Base-by-base conservation (phyloP, 495 filamentous ascomycete genomes). In the Bombardia bombarda region DNA sequence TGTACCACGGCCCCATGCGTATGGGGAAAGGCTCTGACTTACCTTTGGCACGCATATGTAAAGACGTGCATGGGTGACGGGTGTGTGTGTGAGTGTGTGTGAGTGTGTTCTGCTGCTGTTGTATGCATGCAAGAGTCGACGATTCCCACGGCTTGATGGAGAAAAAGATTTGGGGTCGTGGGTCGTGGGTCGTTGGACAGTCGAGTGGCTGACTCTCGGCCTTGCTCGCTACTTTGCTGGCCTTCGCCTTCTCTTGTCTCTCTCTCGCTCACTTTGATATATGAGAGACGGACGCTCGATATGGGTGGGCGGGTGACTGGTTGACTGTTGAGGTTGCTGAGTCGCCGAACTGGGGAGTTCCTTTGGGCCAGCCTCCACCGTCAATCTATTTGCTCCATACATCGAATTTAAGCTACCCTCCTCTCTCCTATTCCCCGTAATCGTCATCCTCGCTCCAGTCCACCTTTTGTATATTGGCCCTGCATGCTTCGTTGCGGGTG, bases 361-460 rank as follows among this genome's bases (percentile, higher is more conserved):
- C 47, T 40, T 51, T 47, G 50, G 46, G 34, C 46, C 40, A 51
- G 48, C 49, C 49, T 56, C 53, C 57, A 40, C 50, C 39, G 23
- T 31, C 55, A 61, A 58, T 61, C 47, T 56, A 61, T 61, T 50
- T 50, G 44, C 38, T 34, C 50, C 54, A 51, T 47, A 36, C 45
- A 26, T 14, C 43, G 31, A 49, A 46, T 52, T 46, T 40, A 42
- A 43, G 48, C 45, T 26, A 52, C 44, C 40, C 53, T 56, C 50
- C 48, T 50, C 34, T 37, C 34, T 40, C 46, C 33, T 51, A 40
- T 41, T 47, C 38, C 46, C 49, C 45, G 42, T 50, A 41, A 47
- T 48, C 45, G 35, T 45, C 45, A 35, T 50, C 38, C 48, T 31
- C 32, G n/a, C 18, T 37, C 28, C 46, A 38, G 38, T 37, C 50